phyloP scores from a whole-genome alignment of 495 filamentous ascomycete species.

The Talaromyces liani region DNA sequence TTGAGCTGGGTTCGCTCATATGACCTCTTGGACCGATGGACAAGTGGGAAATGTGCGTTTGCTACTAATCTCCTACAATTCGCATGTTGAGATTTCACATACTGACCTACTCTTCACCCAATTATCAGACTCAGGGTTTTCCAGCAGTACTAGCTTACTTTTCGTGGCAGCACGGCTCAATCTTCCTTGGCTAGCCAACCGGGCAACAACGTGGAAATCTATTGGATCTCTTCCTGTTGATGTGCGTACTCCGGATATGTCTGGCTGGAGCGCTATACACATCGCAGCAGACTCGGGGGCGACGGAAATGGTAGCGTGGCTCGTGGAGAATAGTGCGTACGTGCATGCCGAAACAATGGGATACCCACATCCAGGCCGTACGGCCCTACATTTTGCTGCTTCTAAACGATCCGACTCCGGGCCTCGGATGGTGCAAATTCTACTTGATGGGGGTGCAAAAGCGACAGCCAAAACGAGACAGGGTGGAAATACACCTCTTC shows the following conservation, averaged over 20 bases:
- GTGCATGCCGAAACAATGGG: conserved; percentile 7
- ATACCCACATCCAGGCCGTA: conserved; percentile 4
- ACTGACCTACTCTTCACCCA: background rate
- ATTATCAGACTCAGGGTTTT: background rate
- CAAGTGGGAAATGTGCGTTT: conserved; percentile 7
- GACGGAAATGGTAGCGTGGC: conserved; percentile 3
- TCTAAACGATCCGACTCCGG: conserved; percentile 1
- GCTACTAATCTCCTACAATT: background rate
- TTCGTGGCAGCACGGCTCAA: conserved; percentile 5
- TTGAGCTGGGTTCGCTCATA: conserved; percentile 5
- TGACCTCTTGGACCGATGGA: conserved; percentile 7
- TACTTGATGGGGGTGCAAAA: conserved; percentile 2
- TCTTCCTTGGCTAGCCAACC: conserved; percentile 6
- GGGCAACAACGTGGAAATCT: conserved; percentile 2
- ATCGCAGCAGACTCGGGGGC: conserved; percentile 6
- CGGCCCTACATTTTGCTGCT: conserved; percentile 7
- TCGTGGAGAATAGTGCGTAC: conserved; percentile 3
- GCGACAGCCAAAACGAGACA: background rate
- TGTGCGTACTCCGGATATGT: conserved; percentile 5
- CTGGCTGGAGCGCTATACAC: conserved; percentile 7
- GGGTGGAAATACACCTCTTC: conserved; percentile 6
- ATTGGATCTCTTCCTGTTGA: conserved; percentile 1
- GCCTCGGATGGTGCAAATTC: background rate
- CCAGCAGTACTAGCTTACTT: conserved; percentile 3
- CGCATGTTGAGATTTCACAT: background rate